phyloP scores from a whole-genome alignment of 2,329 filamentous ascomycete species.

The Dothideomycetidae sp. region DNA sequence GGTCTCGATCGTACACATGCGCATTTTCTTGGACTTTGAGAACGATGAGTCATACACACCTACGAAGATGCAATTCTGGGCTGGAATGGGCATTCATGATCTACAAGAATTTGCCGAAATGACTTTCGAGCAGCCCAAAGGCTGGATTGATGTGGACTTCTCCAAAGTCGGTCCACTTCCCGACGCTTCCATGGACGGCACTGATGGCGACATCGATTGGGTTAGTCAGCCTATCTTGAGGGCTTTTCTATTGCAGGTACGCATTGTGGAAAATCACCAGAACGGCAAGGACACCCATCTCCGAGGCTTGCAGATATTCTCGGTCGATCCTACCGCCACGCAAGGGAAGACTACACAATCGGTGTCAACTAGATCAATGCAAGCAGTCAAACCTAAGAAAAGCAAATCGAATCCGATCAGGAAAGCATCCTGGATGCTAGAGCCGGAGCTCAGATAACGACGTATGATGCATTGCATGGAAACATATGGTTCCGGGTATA shows the following conservation, averaged over 20 bases:
- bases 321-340: slow-evolving; percentile 27
- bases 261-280: slow-evolving; percentile 91
- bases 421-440: slow-evolving; percentile 23
- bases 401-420: slow-evolving; percentile 18
- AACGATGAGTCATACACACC: slow-evolving; percentile 95
- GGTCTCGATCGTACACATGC: slow-evolving; percentile 61
- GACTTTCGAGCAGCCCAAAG: slow-evolving; percentile 61
- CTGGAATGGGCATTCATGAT: slow-evolving; percentile 83
- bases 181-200: slow-evolving; percentile 17
- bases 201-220: slow-evolving; percentile 28
- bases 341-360: slow-evolving; percentile 6
- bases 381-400: slow-evolving; percentile 11
- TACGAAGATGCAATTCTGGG: slow-evolving; percentile 76
- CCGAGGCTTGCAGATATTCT: slow-evolving; percentile 77
- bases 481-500: neutral
- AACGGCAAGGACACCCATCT: slow-evolving; percentile 99
- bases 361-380: slow-evolving; percentile 4
- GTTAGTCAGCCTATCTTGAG: slow-evolving; percentile 57
- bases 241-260: slow-evolving; percentile 79
- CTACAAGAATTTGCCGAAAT: slow-evolving; percentile 77
- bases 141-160: slow-evolving; percentile 80
- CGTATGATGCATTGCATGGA: neutral
- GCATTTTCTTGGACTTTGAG: slow-evolving; percentile 81
- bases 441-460: slow-evolving; percentile 23
- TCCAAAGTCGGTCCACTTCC: slow-evolving; percentile 41